Base-by-base conservation (phyloP, 2,329 filamentous ascomycete genomes). In the Fusarium sp. region DNA sequence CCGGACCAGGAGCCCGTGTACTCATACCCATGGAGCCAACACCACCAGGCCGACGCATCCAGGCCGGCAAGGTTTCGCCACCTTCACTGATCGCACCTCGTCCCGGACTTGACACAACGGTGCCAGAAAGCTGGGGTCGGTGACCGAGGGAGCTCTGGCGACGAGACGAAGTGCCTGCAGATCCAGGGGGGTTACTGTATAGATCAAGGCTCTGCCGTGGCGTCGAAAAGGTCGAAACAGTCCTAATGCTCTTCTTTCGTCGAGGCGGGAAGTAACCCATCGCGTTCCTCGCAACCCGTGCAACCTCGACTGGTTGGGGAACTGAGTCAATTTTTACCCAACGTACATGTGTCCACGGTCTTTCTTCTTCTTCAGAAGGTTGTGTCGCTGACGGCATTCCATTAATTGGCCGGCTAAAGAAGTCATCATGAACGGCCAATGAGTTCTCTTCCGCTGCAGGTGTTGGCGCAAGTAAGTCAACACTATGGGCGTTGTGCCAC, bases 181-280 rank as follows among this genome's bases (percentile, higher is more conserved):
- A 83, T 45, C 80, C 77, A 62, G 86, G 83, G 14, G 80, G 74
- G 22, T 81, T 78, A 61, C 87, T 88, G 18, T 87, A 85, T 14
- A 91, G 78, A 65, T 93, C 92, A 44, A 91, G 82, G 42, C 91
- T 93, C 50, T 89, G 87, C 26, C 89, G 89, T 13, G 93, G 93
- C 5, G 92, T 94, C 24, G 91, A 90, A 58, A 91, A 75, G 20
- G 90, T 87, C 6, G 93, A 93, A 59, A 89, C 88, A 3, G 91
- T 91, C 76, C 88, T 86, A 15, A 89, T 83, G 72, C 93, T 96
- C 91, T 96, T 96, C 90, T 95, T 94, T 79, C 95, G 88, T 26
- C 95, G 90, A 13, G 95, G 95, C 7, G 96, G 96, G 79, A 98
- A 98, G 83, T 96, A 98, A 30, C 95, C 96, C 50, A 98, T 87